These are phyloP conservation scores for Cardamine resedifolia DNA, from an alignment of 345 rosid species.

Conservation along the genomic window DNA sequence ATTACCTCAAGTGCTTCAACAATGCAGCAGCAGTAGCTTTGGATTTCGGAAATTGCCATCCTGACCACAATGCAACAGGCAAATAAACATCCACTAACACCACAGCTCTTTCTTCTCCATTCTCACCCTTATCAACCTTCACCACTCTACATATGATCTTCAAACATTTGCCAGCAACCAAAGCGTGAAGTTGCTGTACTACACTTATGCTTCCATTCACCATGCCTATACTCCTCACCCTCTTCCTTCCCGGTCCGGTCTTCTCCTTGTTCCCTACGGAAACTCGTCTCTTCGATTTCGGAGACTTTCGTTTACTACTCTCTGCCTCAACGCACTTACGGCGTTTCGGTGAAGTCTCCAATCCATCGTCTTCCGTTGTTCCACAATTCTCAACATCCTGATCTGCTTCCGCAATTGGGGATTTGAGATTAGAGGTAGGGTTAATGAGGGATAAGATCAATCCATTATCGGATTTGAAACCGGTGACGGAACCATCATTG, in stretches of 20 bases:
- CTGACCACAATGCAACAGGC: constrained; percentile 65
- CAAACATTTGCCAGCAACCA: constrained; percentile 59
- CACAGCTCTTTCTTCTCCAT: constrained; percentile 51
- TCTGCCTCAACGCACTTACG: constrained; percentile 5
- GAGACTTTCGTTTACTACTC: constrained; percentile 11
- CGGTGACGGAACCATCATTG: constrained; percentile 39
- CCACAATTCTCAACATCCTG: constrained; percentile 20
- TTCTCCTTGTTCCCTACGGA: constrained; percentile 29
- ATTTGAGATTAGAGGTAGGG: neutral
- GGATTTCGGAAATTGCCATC: constrained; percentile 81
- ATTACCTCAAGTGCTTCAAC: constrained; percentile 79
- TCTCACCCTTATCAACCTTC: constrained; percentile 38
- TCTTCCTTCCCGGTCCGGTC: constrained; percentile 34
- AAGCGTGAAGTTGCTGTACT: constrained; percentile 60
- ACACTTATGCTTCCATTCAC: constrained; percentile 82
- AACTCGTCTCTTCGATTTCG: constrained; percentile 21
- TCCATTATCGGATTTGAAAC: constrained; percentile 53
- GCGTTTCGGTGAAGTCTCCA: constrained; percentile 27
- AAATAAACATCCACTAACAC: constrained; percentile 76
- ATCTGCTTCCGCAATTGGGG: neutral
- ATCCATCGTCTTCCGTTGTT: constrained; percentile 13
- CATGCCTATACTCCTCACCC: constrained; percentile 58
- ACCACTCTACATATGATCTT: constrained; percentile 50
- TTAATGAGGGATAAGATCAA: constrained; percentile 41
- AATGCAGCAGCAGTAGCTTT: constrained; percentile 60